These are phyloP conservation scores for Clavispora carvajalis DNA, from an alignment of 805 yeast species.

Conservation along the genomic window DNA sequence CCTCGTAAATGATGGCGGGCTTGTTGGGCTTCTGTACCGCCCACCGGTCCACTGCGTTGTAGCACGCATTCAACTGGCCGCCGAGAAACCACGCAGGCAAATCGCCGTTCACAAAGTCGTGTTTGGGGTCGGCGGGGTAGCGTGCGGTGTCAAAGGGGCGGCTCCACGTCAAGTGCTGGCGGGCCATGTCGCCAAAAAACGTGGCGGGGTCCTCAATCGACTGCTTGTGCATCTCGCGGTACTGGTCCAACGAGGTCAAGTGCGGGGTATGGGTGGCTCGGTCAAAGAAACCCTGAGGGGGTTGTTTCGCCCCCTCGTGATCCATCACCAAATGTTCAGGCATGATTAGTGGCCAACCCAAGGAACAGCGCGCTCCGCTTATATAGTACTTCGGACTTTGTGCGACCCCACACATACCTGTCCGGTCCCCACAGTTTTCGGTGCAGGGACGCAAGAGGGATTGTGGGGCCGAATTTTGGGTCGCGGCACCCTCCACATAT, in stretches of 20 bases:
- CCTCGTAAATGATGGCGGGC: slow-evolving; percentile 83
- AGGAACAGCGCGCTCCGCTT: neutral
- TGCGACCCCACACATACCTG: slow-evolving; percentile 11
- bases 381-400: slow-evolving; percentile 11
- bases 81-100: slow-evolving; percentile 85
- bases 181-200: slow-evolving; percentile 77
- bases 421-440: slow-evolving; percentile 6
- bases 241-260: slow-evolving; percentile 13
- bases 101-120: slow-evolving; percentile 55
- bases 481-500: neutral
- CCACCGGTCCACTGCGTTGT: slow-evolving; percentile 94
- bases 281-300: slow-evolving; percentile 17
- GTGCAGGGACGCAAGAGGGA: slow-evolving; percentile 1
- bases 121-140: slow-evolving; percentile 52
- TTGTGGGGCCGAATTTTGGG: slow-evolving; percentile 1
- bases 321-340: slow-evolving; percentile 16
- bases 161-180: slow-evolving; percentile 72
- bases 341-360: slow-evolving; percentile 4
- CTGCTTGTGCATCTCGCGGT: slow-evolving; percentile 52
- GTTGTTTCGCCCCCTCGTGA: slow-evolving; percentile 17
- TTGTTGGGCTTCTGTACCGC: slow-evolving; percentile 85
- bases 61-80: slow-evolving; percentile 89
- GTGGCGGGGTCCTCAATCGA: slow-evolving; percentile 74
- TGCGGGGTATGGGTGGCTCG: slow-evolving; percentile 11
- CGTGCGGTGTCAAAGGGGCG: slow-evolving; percentile 63